Evolutionary conservation across 2,329 filamentous ascomycete genomes (phyloP).

Genomic region (Diaporthe vaccinii): DNA sequence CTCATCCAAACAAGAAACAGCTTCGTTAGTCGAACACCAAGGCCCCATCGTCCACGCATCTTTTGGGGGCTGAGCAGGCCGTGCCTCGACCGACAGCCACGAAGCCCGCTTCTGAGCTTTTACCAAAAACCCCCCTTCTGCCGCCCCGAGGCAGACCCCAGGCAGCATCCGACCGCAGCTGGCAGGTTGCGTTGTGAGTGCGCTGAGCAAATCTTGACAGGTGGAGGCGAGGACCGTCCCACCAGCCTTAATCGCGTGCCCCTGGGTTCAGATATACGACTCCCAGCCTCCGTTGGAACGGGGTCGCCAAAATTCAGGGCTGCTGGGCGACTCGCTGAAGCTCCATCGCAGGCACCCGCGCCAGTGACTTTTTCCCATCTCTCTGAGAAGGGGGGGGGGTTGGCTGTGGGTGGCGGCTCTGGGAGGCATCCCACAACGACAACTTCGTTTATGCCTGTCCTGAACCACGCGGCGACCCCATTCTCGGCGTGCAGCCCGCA

Average conservation of each 20-base stretch:
- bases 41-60: background rate
- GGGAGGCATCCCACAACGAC: background rate
- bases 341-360: slow-evolving; percentile 1
- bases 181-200: background rate
- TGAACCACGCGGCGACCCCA: background rate
- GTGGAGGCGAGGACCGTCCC: slow-evolving; percentile 24
- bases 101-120: background rate
- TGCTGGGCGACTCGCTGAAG: background rate
- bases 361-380: background rate
- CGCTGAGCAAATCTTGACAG: slow-evolving; percentile 10
- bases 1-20: background rate
- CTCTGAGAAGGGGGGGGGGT: too few species aligned
- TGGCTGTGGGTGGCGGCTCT: background rate
- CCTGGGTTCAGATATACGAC: slow-evolving; percentile 14
- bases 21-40: background rate
- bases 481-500: background rate
- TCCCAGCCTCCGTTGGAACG: background rate
- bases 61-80: background rate
- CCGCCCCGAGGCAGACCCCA: background rate
- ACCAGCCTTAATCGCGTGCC: slow-evolving; percentile 17
- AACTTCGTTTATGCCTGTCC: background rate
- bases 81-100: background rate
- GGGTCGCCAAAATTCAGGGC: background rate
- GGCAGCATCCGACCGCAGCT: slow-evolving; percentile 18
- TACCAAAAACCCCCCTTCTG: background rate